Evolutionary conservation across 306 rosid species (phyloP).

Genomic region (Erythrophleum fordii): DNA sequence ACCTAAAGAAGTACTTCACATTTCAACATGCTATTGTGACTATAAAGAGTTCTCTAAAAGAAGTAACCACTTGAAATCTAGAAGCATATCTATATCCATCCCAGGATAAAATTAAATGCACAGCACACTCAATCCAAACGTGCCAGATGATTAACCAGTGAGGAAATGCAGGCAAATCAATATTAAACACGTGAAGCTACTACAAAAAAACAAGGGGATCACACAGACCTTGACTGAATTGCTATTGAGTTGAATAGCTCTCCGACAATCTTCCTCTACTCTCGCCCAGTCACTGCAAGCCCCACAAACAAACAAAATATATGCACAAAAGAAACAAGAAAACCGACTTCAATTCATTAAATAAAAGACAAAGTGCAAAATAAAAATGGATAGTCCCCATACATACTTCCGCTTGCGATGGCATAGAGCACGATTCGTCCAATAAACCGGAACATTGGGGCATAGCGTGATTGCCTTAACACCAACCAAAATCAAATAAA

Average conservation of each 20-base stretch:
- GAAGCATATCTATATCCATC: neutral
- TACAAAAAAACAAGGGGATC: constrained; percentile 28
- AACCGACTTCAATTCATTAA: neutral
- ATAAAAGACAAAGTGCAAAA: neutral
- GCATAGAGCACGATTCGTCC: constrained; percentile 92
- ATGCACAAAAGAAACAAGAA: neutral
- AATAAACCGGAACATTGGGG: constrained; percentile 80
- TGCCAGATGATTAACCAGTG: constrained; percentile 3
- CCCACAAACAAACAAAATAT: constrained; percentile 4
- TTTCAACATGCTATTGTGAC: constrained; percentile 8
- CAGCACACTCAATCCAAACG: constrained; percentile 23
- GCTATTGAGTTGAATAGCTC: constrained; percentile 78
- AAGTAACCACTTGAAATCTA: neutral
- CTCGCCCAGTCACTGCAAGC: constrained; percentile 80
- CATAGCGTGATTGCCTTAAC: constrained; percentile 60
- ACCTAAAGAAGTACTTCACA: neutral
- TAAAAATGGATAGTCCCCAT: constrained; percentile 19
- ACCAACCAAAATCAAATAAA: neutral
- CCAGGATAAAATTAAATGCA: neutral
- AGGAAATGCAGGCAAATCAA: constrained; percentile 17
- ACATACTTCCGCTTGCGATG: constrained; percentile 94
- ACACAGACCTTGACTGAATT: constrained; percentile 73
- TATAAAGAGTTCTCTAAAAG: neutral
- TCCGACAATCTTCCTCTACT: constrained; percentile 86
- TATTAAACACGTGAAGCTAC: neutral